Evolutionary conservation across 306 rosid genomes (phyloP).

Genomic region (Rosa rugosa): DNA sequence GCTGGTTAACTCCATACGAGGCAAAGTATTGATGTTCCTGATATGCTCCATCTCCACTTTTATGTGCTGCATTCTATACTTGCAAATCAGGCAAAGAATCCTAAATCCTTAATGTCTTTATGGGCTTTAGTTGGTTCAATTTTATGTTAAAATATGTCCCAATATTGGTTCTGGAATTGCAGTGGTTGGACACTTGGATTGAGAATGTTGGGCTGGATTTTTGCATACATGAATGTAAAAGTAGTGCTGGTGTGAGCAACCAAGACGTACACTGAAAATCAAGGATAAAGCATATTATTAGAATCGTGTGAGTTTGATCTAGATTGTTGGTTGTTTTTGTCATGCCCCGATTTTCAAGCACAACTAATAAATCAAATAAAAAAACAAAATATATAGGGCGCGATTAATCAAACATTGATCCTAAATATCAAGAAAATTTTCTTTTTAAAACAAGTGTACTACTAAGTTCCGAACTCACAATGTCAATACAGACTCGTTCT

Average conservation of each 20-base stretch:
- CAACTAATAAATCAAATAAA: too few species aligned
- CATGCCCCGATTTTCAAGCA: too few species aligned
- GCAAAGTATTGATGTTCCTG: slow-evolving; percentile 16
- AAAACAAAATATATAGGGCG: too few species aligned
- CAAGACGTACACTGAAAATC: neutral
- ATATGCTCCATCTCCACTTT: neutral
- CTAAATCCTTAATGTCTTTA: neutral
- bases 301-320: too few species aligned
- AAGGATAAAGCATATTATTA: neutral
- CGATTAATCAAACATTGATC: too few species aligned
- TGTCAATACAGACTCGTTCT: too few species aligned
- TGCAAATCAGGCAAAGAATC: slow-evolving; percentile 18
- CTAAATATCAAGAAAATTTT: too few species aligned
- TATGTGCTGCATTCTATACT: neutral
- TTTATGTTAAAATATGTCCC: neutral
- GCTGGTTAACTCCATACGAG: neutral
- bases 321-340: too few species aligned
- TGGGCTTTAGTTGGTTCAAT: neutral
- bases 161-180: neutral
- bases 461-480: too few species aligned
- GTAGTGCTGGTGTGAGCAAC: neutral
- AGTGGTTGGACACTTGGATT: too few species aligned
- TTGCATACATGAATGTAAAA: neutral
- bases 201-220: neutral
- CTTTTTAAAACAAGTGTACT: too few species aligned